A percentile compares a stretch with the other conserved stretches of the same genome.
Evolutionary conservation across 805 yeast genomes (phyloP).

Genomic region (Teunomyces cretensis): DNA sequence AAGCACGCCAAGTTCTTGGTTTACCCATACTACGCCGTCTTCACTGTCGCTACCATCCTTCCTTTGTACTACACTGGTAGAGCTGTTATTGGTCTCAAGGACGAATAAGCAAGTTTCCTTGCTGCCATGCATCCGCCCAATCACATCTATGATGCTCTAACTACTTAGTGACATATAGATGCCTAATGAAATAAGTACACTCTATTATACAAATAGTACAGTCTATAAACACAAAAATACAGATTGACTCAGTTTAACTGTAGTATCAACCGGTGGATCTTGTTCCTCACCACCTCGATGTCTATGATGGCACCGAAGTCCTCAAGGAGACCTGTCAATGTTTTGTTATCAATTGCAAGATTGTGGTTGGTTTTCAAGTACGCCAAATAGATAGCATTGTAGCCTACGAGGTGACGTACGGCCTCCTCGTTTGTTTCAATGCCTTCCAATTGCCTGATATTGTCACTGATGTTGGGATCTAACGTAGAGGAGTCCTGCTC

Average conservation of each 20-base stretch:
- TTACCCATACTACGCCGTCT: slow-evolving; percentile 77
- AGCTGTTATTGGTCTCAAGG: slow-evolving; percentile 71
- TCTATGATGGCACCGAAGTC: background rate
- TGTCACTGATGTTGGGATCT: background rate
- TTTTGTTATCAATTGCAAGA: slow-evolving; percentile 1
- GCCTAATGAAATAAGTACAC: background rate
- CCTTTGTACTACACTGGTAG: slow-evolving; percentile 71
- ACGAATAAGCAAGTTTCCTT: slow-evolving; percentile 10
- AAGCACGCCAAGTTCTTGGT: slow-evolving; percentile 59
- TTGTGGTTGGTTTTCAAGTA: slow-evolving; percentile 7
- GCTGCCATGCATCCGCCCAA: background rate
- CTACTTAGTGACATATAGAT: background rate
- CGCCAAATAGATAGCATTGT: slow-evolving; percentile 14
- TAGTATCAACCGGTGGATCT: slow-evolving; percentile 1
- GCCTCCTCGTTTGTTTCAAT: slow-evolving; percentile 6
- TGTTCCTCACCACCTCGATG: background rate
- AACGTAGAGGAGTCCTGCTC: slow-evolving; percentile 4
- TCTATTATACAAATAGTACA: background rate
- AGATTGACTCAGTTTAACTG: slow-evolving; percentile 1
- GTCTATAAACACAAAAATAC: background rate
- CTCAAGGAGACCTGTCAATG: background rate
- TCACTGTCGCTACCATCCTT: slow-evolving; percentile 62
- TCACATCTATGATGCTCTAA: background rate
- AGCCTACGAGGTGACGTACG: slow-evolving; percentile 15
- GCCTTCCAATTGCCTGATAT: background rate